phyloP scores from a whole-genome alignment of 176 grass and related monocot genomes.

The Carex littledalei region DNA sequence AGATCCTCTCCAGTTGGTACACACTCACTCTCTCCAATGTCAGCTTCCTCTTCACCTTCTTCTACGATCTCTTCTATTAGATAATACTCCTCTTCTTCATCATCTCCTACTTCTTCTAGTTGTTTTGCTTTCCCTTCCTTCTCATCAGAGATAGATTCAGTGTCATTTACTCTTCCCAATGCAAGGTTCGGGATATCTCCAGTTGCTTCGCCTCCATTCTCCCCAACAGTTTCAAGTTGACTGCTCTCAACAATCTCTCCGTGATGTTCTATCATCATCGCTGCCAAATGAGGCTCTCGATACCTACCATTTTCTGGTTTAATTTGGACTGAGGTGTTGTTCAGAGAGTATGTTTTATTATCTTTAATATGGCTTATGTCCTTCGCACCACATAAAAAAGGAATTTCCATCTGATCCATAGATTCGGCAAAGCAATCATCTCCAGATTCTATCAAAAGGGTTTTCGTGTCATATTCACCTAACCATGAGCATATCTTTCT shows the following conservation, averaged over 20 bases:
- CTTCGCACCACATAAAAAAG: background rate
- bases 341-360: background rate
- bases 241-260: background rate
- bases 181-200: background rate
- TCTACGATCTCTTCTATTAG: conserved; percentile 26
- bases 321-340: background rate
- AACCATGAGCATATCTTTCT: conserved; percentile 21
- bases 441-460: conserved; percentile 20
- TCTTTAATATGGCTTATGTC: conserved; percentile 1
- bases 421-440: background rate
- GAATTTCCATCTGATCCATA: background rate
- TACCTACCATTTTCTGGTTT: background rate
- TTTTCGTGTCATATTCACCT: background rate
- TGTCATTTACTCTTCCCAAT: conserved; percentile 10
- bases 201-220: background rate
- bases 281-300: background rate
- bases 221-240: background rate
- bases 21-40: conserved; percentile 25
- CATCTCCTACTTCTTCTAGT: conserved; percentile 57
- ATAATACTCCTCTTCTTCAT: conserved; percentile 24
- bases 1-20: conserved; percentile 20
- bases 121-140: conserved; percentile 72
- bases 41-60: conserved; percentile 23
- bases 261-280: background rate
- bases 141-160: conserved; percentile 22